phyloP scores from a whole-genome alignment of 129 eudicot genomes.

The Saposhnikovia divaricata region DNA sequence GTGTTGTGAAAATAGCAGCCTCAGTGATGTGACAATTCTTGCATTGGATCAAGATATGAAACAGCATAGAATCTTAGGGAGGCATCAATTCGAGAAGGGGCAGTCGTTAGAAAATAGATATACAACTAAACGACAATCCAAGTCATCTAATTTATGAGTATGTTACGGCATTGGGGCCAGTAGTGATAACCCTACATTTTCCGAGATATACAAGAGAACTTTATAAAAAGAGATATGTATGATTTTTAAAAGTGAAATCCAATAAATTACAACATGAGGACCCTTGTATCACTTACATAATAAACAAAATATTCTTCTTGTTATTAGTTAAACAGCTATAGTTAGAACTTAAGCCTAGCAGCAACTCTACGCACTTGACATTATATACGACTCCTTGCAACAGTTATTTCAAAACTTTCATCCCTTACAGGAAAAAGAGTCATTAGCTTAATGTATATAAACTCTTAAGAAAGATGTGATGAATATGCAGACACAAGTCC shows the following conservation, averaged over 20 bases:
- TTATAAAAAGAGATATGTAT: neutral
- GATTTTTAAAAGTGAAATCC: neutral
- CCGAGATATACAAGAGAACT: neutral
- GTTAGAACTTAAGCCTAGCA: neutral
- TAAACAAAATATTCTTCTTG: neutral
- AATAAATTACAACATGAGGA: neutral
- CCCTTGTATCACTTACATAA: neutral
- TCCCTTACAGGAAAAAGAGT: neutral
- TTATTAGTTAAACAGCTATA: neutral
- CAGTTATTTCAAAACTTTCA: neutral
- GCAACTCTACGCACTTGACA: neutral
- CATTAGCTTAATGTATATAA: neutral
- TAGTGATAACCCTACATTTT: neutral
- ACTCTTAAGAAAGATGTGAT: no score
- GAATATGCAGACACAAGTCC: neutral
- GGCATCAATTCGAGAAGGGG: neutral
- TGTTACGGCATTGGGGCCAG: neutral
- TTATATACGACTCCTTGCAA: neutral
- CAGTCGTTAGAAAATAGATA: neutral
- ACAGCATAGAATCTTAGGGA: neutral
- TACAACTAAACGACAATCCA: neutral
- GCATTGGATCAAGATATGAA: neutral
- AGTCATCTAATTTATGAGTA: neutral
- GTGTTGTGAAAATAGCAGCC: neutral
- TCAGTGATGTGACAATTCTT: neutral